A percentile compares a stretch with the other conserved stretches of the same genome.
Conservation (phyloP, 2,329 filamentous ascomycete genomes). For the Trichoderma sp. region DNA sequence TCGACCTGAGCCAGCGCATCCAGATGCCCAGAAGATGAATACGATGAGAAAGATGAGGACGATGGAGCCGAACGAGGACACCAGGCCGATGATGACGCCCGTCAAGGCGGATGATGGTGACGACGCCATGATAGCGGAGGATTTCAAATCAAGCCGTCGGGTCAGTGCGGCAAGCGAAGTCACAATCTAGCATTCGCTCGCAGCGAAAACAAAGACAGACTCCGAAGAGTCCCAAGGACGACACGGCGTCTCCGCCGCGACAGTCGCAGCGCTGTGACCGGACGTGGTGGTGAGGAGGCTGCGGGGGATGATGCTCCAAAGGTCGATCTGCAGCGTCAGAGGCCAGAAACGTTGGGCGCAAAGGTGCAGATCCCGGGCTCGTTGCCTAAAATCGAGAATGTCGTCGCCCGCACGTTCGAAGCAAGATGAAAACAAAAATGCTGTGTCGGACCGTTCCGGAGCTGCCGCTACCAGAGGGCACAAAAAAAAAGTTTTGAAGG, state of each 20-base stretch:
- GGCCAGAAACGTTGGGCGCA: background rate
- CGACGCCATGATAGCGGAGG: constrained; percentile 38
- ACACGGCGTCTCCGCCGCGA: constrained; percentile 29
- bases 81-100: constrained; percentile 90
- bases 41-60: constrained; percentile 81
- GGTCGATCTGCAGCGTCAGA: constrained; percentile 11
- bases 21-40: constrained; percentile 85
- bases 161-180: constrained; percentile 10
- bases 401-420: background rate
- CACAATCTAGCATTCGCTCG: constrained; percentile 21
- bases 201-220: constrained; percentile 19
- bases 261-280: constrained; percentile 23
- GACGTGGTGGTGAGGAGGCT: constrained; percentile 16
- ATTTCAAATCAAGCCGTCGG: background rate
- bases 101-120: constrained; percentile 56
- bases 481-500: constrained; percentile 4
- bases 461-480: constrained; percentile 24
- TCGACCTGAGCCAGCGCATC: constrained; percentile 73
- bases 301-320: constrained; percentile 18
- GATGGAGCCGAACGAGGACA: constrained; percentile 92
- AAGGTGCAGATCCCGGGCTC: background rate
- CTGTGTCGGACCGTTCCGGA: constrained; percentile 19
- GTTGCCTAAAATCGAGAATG: background rate
- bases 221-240: constrained; percentile 20
- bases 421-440: constrained; percentile 2